A percentile compares a stretch with the other conserved stretches of the same genome.
phyloP scores from a whole-genome alignment of 352 stramenopile species.

The Phytophthora quininea region DNA sequence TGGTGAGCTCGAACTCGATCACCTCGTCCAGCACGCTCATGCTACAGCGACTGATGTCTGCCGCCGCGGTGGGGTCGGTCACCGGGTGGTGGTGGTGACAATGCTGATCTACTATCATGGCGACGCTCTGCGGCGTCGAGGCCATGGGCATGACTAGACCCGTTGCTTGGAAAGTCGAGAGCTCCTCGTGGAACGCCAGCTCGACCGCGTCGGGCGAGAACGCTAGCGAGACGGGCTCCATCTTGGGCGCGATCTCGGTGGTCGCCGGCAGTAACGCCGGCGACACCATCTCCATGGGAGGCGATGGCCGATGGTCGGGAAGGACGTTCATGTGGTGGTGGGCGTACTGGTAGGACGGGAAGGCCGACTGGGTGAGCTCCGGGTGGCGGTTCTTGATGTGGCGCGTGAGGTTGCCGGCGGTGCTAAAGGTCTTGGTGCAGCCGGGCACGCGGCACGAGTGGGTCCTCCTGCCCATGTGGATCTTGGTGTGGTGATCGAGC shows the following conservation, averaged over 20 bases:
- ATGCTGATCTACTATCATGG: neutral
- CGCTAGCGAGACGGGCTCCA: slow-evolving; percentile 22
- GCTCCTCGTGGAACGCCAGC: slow-evolving; percentile 33
- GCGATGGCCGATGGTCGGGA: slow-evolving; percentile 13
- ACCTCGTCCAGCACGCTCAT: slow-evolving; percentile 52
- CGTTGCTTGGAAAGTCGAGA: slow-evolving; percentile 29
- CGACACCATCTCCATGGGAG: slow-evolving; percentile 8
- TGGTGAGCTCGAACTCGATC: slow-evolving; percentile 50
- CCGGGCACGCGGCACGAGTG: slow-evolving; percentile 45
- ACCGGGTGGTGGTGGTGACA: slow-evolving; percentile 1
- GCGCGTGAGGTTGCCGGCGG: slow-evolving; percentile 59
- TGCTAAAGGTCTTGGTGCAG: slow-evolving; percentile 65
- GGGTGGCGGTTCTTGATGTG: slow-evolving; percentile 59
- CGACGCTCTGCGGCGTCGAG: slow-evolving; percentile 5
- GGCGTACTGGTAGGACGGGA: slow-evolving; percentile 24
- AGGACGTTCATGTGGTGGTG: neutral
- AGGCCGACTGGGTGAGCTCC: slow-evolving; percentile 29
- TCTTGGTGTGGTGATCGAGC: slow-evolving; percentile 57
- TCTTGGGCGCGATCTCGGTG: slow-evolving; percentile 15
- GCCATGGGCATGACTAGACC: neutral
- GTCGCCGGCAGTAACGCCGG: slow-evolving; percentile 2
- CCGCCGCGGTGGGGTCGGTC: slow-evolving; percentile 16
- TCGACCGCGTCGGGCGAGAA: slow-evolving; percentile 35
- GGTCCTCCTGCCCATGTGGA: slow-evolving; percentile 50
- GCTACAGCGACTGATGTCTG: slow-evolving; percentile 38